Base-by-base conservation (phyloP, 2,329 filamentous ascomycete species). In the Diplocarpon rosae region DNA sequence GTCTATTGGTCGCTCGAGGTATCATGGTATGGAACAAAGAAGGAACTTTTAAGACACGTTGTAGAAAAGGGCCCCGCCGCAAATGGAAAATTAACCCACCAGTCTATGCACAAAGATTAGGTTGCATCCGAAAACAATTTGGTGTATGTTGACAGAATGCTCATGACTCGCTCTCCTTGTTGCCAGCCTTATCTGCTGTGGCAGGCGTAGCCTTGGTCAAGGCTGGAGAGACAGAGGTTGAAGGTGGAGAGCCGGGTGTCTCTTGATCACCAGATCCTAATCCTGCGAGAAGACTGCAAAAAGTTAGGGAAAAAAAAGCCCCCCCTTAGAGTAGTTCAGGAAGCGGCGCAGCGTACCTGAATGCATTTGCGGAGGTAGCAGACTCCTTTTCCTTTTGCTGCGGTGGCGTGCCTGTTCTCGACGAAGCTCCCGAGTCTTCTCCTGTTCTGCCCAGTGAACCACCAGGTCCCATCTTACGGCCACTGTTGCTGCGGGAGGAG, bases 401-500 rank as follows among this genome's bases (percentile, higher is more conserved):
- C 37, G 88, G 85, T 44, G 89, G 89, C 39, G 90, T 96, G 58
- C 85, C 86, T 45, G 87, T 93, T 56, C 92, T 81, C 48, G 89
- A 95, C 44, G 87, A 93, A 55, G 82, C 78, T 57, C 79, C 85
- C 50, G 89, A 95, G 57, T 94, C 88, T 59, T 94, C 88, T 49
- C 80, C 80, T 50, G 80, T 76, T 57, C 85, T 79, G 55, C 76
- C 76, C 53, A 89, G 70, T 53, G 82, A 74, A 57, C 82, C 77
- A 59, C 82, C 82, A 53, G 84, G 84, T 37, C 84, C 84, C 56
- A 92, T 74, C 62, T 82, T 80, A 55, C 87, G 80, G 52, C 88
- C 85, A 62, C 89, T 95, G 70, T 87, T 90, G 70, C 85, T 93
- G 53, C 92, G 81, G n/a, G 83, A 85, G 53, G 77, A 80, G 58